Conservation (phyloP, 192 early-diverging fungal species). For the Phlyctochytrium arcticum region DNA sequence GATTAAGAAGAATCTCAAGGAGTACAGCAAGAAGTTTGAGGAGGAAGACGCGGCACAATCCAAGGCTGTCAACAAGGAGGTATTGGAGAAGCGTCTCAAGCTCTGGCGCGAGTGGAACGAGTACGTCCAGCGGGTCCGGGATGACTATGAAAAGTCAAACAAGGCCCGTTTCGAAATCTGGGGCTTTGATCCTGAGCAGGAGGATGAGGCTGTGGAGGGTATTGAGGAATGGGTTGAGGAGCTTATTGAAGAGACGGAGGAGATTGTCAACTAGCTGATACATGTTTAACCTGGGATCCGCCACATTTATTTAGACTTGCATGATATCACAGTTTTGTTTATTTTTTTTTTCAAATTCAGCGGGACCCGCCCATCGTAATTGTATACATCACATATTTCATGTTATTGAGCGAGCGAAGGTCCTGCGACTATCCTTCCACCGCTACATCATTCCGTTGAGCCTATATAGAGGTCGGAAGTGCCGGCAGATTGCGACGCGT, state of each 20-base stretch:
- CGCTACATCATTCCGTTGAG: no score
- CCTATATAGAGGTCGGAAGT: no score
- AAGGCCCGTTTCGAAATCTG: conserved; percentile 53
- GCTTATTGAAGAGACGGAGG: conserved; percentile 73
- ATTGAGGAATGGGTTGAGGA: conserved; percentile 87
- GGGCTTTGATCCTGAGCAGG: conserved; percentile 40
- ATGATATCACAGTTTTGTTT: no score
- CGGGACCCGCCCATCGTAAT: no score
- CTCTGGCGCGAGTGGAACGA: conserved; percentile 80
- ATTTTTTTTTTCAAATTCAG: no score
- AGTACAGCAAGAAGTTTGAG: conserved; percentile 85
- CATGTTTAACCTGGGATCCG: no score
- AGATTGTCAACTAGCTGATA: conserved; percentile 26
- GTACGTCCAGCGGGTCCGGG: conserved; percentile 65
- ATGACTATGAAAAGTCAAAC: conserved; percentile 53
- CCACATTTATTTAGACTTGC: no score
- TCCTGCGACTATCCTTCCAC: no score
- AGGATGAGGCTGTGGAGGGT: conserved; percentile 65
- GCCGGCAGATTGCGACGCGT: no score
- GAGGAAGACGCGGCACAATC: conserved; percentile 76
- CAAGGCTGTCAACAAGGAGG: conserved; percentile 67
- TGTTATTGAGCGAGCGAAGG: no score
- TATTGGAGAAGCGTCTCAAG: conserved; percentile 68
- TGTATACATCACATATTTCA: no score
- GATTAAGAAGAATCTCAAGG: conserved; percentile 87